A percentile compares a stretch with the other conserved stretches of the same genome.
Conservation (phyloP, 352 stramenopile genomes). For the Peronospora tabacina region DNA sequence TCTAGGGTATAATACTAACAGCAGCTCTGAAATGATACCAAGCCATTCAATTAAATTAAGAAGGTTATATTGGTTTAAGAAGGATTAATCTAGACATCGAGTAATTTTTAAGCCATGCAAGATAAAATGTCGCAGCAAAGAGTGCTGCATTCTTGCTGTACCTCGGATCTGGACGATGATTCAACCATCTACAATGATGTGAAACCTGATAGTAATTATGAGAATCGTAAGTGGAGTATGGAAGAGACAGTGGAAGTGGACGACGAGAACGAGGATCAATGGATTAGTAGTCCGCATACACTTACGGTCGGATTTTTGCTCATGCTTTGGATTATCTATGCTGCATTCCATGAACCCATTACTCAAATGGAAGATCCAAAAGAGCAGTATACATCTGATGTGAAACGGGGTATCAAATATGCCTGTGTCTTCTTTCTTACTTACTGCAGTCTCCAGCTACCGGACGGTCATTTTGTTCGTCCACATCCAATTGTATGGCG, state of each 20-base stretch:
- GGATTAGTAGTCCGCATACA: conserved; percentile 80
- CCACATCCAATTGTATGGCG: conserved; percentile 89
- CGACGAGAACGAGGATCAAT: conserved; percentile 67
- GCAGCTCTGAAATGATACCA: too few species aligned
- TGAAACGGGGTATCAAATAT: conserved; percentile 76
- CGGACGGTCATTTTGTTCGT: conserved; percentile 79
- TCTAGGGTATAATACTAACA: too few species aligned
- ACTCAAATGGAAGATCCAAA: conserved; percentile 30
- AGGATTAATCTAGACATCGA: too few species aligned
- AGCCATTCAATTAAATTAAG: too few species aligned
- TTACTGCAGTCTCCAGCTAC: conserved; percentile 81
- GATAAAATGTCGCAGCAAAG: conserved; percentile 32
- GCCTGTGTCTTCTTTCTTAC: conserved; percentile 78
- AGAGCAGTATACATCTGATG: conserved; percentile 36
- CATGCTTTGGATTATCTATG: conserved; percentile 82
- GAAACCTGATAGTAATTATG: conserved; percentile 46
- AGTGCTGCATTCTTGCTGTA: conserved; percentile 46
- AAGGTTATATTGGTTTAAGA: too few species aligned
- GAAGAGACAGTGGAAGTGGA: conserved; percentile 70
- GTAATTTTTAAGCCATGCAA: conserved; percentile 18
- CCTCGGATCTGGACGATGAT: conserved; percentile 43
- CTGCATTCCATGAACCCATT: conserved; percentile 58
- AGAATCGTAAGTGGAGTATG: conserved; percentile 81
- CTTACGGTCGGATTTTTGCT: conserved; percentile 71
- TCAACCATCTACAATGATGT: conserved; percentile 37